Evolutionary conservation across 176 grass and related monocot species (phyloP).

Genomic region (Thinopyrum elongatum): DNA sequence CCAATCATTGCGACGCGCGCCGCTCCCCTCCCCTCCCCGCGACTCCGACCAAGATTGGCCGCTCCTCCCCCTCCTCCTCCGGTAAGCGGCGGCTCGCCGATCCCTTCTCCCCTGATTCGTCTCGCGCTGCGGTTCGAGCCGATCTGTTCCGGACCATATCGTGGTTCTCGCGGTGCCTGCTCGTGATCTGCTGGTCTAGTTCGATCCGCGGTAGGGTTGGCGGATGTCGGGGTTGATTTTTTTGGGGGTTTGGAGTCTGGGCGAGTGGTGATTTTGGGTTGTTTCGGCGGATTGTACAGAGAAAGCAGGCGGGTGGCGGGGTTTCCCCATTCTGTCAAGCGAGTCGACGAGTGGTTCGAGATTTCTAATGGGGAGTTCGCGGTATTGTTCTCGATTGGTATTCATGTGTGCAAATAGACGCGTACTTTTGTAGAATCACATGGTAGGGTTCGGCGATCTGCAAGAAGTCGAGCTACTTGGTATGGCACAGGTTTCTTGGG

Average conservation of each 20-base stretch:
- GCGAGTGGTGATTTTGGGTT: not conserved
- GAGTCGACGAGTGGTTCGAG: not conserved
- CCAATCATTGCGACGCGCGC: conserved; percentile 3
- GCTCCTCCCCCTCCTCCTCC: not conserved
- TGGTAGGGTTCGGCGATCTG: not conserved
- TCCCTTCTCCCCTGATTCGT: not conserved
- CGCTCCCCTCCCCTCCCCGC: not conserved
- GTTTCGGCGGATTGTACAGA: not conserved
- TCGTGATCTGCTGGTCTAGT: not conserved
- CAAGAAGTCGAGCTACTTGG: not conserved
- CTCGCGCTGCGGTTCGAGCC: not conserved
- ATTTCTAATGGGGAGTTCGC: not conserved
- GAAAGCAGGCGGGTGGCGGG: not conserved
- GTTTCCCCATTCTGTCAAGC: not conserved
- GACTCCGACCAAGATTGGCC: not conserved
- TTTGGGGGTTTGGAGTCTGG: not conserved
- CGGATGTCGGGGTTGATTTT: not conserved
- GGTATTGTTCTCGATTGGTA: not conserved
- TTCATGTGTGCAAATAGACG: not conserved
- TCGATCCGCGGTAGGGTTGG: not conserved
- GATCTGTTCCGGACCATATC: not conserved
- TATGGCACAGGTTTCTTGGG: not conserved
- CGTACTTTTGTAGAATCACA: not conserved
- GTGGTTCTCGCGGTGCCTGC: not conserved
- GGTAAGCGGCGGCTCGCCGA: not conserved